A percentile compares a stretch with the other conserved stretches of the same genome.
Evolutionary conservation across 169 alveolate species (phyloP).

Genomic region (Miamiensis avidus): DNA sequence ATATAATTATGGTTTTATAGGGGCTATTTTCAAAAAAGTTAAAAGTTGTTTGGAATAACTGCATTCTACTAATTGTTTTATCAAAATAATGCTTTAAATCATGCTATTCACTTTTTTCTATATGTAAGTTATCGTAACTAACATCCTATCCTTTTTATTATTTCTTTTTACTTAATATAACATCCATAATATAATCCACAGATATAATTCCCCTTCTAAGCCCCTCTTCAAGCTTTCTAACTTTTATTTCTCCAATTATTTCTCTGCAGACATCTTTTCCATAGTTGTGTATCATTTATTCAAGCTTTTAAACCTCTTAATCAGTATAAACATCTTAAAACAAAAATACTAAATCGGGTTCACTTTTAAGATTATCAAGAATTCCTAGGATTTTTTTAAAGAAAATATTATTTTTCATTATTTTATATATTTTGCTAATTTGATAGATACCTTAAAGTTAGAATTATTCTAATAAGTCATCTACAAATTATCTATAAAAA

Average conservation of each 20-base stretch:
- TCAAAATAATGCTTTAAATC: constrained; percentile 13
- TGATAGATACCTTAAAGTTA: background rate
- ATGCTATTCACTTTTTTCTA: constrained; percentile 1
- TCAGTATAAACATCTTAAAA: constrained; percentile 5
- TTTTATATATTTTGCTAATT: too few species aligned
- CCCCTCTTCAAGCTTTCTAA: background rate
- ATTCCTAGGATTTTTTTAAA: background rate
- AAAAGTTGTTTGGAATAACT: background rate
- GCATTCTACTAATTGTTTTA: background rate
- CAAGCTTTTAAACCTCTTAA: constrained; percentile 3
- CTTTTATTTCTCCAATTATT: background rate
- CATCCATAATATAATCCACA: constrained; percentile 25
- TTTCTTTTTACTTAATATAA: constrained; percentile 13
- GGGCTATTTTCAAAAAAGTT: too few species aligned
- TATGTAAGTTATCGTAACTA: constrained; percentile 1
- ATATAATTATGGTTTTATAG: too few species aligned
- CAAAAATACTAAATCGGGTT: background rate
- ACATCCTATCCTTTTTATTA: constrained; percentile 15
- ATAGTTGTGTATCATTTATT: background rate
- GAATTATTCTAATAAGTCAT: background rate
- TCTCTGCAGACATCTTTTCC: constrained; percentile 15
- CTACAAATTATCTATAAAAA: constrained; percentile 1
- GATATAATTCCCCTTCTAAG: background rate
- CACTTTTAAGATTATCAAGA: background rate
- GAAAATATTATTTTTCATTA: too few species aligned